Evolutionary conservation across 2,329 filamentous ascomycete species (phyloP).

Genomic region (Diaporthe citriasiana): DNA sequence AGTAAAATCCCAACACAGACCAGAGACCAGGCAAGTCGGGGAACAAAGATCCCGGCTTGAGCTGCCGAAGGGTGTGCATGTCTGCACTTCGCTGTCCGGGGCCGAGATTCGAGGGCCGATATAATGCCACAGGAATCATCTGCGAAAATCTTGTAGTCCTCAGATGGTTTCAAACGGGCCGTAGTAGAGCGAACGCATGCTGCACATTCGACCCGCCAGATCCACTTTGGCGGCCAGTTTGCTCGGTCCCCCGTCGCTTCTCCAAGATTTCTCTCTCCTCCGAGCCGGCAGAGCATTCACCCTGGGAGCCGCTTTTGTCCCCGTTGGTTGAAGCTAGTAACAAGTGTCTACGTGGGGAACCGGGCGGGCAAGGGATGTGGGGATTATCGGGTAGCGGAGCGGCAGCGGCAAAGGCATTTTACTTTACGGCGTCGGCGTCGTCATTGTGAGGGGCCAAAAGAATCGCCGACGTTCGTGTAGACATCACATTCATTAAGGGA

Average conservation of each 20-base stretch:
- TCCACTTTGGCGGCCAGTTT: slow-evolving; percentile 8
- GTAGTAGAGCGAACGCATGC: neutral
- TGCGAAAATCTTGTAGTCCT: no score
- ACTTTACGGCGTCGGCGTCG: slow-evolving; percentile 8
- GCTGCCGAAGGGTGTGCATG: neutral
- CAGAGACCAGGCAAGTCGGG: no score
- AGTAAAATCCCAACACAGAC: neutral
- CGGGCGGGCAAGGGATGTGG: slow-evolving; percentile 6
- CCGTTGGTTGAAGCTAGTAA: slow-evolving; percentile 6
- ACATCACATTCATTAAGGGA: neutral
- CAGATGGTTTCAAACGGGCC: neutral
- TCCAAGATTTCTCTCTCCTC: neutral
- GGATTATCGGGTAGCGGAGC: slow-evolving; percentile 27
- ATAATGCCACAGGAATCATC: neutral
- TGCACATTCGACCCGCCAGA: neutral
- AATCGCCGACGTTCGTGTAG: neutral
- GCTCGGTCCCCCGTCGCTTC: slow-evolving; percentile 26
- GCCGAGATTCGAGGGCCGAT: slow-evolving; percentile 3
- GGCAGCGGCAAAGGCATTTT: slow-evolving; percentile 23
- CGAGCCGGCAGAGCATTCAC: slow-evolving; percentile 27
- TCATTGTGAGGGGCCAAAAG: slow-evolving; percentile 25
- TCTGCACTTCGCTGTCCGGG: neutral
- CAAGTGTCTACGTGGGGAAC: slow-evolving; percentile 9
- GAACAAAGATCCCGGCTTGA: neutral
- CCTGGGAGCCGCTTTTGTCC: slow-evolving; percentile 5